Conservation (phyloP, 257 asterid species). For the Fraxinus cuspidata region DNA sequence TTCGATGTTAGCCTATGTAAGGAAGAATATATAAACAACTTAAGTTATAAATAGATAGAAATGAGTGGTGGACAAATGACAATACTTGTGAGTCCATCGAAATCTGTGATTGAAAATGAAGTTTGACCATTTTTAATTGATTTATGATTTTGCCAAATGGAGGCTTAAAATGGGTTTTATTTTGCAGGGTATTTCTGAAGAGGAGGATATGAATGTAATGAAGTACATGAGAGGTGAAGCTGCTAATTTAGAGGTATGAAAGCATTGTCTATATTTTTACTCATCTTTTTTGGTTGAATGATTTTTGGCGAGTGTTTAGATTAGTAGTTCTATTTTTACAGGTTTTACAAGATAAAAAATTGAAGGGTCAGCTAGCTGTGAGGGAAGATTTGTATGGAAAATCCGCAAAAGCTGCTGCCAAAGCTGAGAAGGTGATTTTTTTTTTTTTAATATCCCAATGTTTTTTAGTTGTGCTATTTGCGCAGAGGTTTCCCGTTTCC, state of each 20-base stretch:
- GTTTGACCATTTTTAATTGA: too few relatives aligned
- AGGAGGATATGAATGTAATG: constrained; percentile 54
- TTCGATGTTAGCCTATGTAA: neutral
- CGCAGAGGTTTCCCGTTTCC: neutral
- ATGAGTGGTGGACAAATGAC: too few relatives aligned
- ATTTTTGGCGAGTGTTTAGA: neutral
- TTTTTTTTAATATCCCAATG: constrained; percentile 12
- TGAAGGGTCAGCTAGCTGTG: constrained; percentile 79
- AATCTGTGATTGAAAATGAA: too few relatives aligned
- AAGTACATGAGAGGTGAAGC: constrained; percentile 83
- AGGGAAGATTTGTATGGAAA: constrained; percentile 72
- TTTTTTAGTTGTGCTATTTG: constrained; percentile 12
- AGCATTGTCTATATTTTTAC: neutral
- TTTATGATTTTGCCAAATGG: too few relatives aligned
- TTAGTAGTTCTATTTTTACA: constrained; percentile 28
- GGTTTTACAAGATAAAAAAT: constrained; percentile 74
- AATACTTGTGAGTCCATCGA: too few relatives aligned
- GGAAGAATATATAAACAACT: too few relatives aligned
- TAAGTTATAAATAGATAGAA: too few relatives aligned
- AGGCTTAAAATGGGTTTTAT: neutral
- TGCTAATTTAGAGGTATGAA: constrained; percentile 64
- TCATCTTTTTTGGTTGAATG: neutral
- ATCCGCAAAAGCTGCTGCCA: constrained; percentile 83
- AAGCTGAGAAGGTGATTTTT: constrained; percentile 74
- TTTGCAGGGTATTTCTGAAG: constrained; percentile 55